A percentile compares a stretch with the other conserved stretches of the same genome.
These are phyloP conservation scores for Centaurea solstitialis DNA, from an alignment of 129 eudicot species.

Conservation along the genomic window DNA sequence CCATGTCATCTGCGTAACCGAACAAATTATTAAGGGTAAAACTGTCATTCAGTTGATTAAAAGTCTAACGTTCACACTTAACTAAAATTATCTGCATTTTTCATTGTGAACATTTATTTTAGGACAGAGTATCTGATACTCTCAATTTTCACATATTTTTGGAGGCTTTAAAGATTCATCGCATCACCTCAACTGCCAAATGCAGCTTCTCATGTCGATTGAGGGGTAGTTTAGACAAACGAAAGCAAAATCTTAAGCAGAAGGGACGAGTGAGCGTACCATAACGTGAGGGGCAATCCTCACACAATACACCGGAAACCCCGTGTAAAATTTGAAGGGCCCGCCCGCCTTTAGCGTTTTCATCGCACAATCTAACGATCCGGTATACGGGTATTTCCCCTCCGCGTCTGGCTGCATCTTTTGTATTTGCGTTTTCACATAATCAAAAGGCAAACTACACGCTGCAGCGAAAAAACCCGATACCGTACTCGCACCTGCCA, in stretches of 20 bases:
- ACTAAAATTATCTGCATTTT: no score
- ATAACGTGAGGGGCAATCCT: constrained; percentile 54
- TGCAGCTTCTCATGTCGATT: neutral
- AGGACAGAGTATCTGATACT: no score
- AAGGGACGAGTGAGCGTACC: constrained; percentile 15
- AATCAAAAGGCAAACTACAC: constrained; percentile 52
- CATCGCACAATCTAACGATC: constrained; percentile 43
- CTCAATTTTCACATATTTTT: no score
- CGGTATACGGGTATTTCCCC: constrained; percentile 44
- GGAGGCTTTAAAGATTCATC: no score
- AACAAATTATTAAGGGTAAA: no score
- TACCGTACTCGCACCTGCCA: constrained; percentile 45
- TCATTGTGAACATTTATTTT: no score
- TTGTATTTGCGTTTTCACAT: constrained; percentile 49
- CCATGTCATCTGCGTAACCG: neutral
- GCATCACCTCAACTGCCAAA: neutral
- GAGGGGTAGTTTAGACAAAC: neutral
- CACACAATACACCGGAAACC: constrained; percentile 50
- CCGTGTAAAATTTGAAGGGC: constrained; percentile 44
- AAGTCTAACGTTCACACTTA: no score
- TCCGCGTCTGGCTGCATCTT: constrained; percentile 50
- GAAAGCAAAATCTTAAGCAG: neutral
- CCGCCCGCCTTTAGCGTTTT: constrained; percentile 38
- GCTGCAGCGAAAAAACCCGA: constrained; percentile 51
- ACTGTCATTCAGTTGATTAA: no score